These are phyloP conservation scores for Cyberlindnera amylophila DNA, from an alignment of 805 yeast genomes.

Conservation along the genomic window DNA sequence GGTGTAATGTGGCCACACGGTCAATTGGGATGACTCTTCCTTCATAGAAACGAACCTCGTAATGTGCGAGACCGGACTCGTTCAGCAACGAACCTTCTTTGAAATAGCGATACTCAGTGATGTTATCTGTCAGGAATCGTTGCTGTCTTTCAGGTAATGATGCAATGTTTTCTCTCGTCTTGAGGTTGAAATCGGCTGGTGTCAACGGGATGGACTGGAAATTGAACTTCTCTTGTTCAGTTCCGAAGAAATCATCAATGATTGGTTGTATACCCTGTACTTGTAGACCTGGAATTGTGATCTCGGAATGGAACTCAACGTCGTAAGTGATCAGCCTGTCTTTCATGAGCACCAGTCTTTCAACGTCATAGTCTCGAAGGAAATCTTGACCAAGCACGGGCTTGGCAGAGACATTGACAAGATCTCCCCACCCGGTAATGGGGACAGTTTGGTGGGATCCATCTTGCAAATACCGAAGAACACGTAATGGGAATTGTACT, in stretches of 20 bases:
- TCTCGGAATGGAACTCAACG: constrained; percentile 1
- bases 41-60: constrained; percentile 24
- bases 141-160: constrained; percentile 5
- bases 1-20: constrained; percentile 22
- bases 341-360: constrained; percentile 19
- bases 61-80: constrained; percentile 23
- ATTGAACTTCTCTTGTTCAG: not conserved
- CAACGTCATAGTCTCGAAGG: constrained; percentile 9
- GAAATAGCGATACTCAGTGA: constrained; percentile 21
- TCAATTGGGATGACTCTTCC: constrained; percentile 17
- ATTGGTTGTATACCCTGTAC: not conserved
- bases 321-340: constrained; percentile 7
- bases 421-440: constrained; percentile 14
- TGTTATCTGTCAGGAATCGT: not conserved
- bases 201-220: constrained; percentile 10
- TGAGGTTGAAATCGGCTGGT: constrained; percentile 16
- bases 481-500: constrained; percentile 8
- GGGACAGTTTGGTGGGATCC: constrained; percentile 8
- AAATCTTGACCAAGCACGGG: constrained; percentile 18
- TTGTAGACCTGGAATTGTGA: not conserved
- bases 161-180: constrained; percentile 9
- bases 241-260: constrained; percentile 3
- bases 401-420: constrained; percentile 15
- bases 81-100: constrained; percentile 24
- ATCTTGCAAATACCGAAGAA: constrained; percentile 2